A percentile compares a stretch with the other conserved stretches of the same genome.
phyloP scores from a whole-genome alignment of 2,329 filamentous ascomycete species.

The Fusarium oxysporum region DNA sequence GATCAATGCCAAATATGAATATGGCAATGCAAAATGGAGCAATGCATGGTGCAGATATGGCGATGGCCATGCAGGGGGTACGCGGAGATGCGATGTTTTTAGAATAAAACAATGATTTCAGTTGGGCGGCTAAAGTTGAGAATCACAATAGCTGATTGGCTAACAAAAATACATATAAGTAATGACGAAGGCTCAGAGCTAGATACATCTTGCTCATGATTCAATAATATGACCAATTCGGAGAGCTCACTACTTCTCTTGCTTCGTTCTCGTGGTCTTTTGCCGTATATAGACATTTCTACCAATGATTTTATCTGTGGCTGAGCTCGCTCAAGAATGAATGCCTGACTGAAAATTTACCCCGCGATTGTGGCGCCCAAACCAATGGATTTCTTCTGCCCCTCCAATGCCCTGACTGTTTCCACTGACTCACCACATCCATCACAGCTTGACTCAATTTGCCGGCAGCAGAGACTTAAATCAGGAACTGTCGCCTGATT shows the following conservation, averaged over 20 bases:
- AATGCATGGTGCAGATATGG: constrained; percentile 58
- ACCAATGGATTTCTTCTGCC: constrained; percentile 42
- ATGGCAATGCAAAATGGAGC: constrained; percentile 54
- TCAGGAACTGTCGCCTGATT: constrained; percentile 28
- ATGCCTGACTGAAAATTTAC: constrained; percentile 43
- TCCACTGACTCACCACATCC: constrained; percentile 45
- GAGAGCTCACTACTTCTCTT: not conserved
- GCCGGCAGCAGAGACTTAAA: constrained; percentile 27
- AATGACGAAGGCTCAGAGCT: constrained; percentile 48
- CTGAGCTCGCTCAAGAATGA: constrained; percentile 28
- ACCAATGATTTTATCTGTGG: constrained; percentile 16
- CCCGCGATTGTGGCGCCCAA: constrained; percentile 47
- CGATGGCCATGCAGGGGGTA: constrained; percentile 59
- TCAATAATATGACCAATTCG: constrained; percentile 49
- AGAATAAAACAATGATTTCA: constrained; percentile 52
- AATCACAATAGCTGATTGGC: constrained; percentile 13
- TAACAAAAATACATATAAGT: constrained; percentile 38
- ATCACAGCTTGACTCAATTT: constrained; percentile 39
- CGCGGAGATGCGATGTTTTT: constrained; percentile 64
- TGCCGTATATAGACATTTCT: not conserved
- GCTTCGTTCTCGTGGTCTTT: constrained; percentile 3
- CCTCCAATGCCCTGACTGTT: constrained; percentile 48
- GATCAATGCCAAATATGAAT: constrained; percentile 61
- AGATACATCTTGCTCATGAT: constrained; percentile 43
- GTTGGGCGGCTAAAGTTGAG: not conserved